Evolutionary conservation across 257 asterid species (phyloP).

Genomic region (Solanum paucissectum): DNA sequence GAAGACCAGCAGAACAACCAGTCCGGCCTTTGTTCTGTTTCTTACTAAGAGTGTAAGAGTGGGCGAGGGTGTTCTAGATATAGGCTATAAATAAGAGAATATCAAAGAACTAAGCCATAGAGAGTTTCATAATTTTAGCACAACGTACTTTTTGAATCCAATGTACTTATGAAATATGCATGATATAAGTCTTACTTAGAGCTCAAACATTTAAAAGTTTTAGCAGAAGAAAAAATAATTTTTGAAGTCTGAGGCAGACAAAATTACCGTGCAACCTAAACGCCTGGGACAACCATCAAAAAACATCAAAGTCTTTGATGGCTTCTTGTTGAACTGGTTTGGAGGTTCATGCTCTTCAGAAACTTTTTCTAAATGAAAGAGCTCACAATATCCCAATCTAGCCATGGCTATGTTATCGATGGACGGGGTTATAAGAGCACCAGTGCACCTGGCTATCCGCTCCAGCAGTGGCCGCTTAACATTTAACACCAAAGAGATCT

Average conservation of each 20-base stretch:
- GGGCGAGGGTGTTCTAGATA: not conserved
- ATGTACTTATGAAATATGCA: not conserved
- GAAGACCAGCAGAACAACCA: not conserved
- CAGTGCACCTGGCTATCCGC: slow-evolving; percentile 82
- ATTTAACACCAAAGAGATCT: slow-evolving; percentile 83
- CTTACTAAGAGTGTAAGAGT: not conserved
- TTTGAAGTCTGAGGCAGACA: not conserved
- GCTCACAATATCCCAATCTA: slow-evolving; percentile 79
- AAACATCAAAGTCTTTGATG: slow-evolving; percentile 81
- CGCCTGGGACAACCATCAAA: slow-evolving; percentile 95
- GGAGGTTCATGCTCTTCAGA: slow-evolving; percentile 57
- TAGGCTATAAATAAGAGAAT: not conserved
- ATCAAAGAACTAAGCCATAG: not conserved
- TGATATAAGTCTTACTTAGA: not conserved
- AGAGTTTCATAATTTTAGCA: not conserved
- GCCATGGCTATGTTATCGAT: slow-evolving; percentile 59
- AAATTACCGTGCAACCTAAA: slow-evolving; percentile 89
- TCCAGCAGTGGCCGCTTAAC: slow-evolving; percentile 75
- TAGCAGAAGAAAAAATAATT: not conserved
- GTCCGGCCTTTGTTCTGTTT: not conserved
- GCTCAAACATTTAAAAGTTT: not conserved
- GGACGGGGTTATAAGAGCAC: slow-evolving; percentile 71
- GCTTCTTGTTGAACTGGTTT: slow-evolving; percentile 72
- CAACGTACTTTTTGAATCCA: not conserved
- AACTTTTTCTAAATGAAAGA: slow-evolving; percentile 71